phyloP scores from a whole-genome alignment of 257 asterid species.

The Solanum clarkiae region DNA sequence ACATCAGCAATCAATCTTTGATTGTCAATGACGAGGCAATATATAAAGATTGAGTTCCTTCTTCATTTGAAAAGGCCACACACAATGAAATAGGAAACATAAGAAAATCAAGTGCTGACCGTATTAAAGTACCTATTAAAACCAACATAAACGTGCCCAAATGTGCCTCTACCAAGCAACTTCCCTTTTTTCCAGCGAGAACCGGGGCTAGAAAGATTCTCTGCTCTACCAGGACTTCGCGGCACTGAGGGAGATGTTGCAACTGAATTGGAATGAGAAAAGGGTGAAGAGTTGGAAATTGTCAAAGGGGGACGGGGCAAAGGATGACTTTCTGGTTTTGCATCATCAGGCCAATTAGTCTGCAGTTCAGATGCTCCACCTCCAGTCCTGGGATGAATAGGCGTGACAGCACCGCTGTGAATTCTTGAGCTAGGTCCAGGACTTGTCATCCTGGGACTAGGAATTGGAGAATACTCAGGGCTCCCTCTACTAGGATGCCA shows the following conservation, averaged over 20 bases:
- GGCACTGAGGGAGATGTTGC: constrained; percentile 84
- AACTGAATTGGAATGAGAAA: constrained; percentile 80
- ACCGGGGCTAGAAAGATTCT: constrained; percentile 71
- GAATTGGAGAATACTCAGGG: constrained; percentile 87
- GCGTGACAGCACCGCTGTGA: constrained; percentile 96
- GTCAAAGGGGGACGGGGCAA: constrained; percentile 81
- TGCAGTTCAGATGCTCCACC: constrained; percentile 60
- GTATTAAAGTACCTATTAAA: constrained; percentile 49
- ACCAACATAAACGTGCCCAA: constrained; percentile 60
- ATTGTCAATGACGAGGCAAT: neutral
- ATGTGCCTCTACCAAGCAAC: constrained; percentile 44
- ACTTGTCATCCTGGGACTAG: constrained; percentile 92
- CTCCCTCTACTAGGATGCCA: constrained; percentile 94
- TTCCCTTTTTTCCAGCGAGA: constrained; percentile 96
- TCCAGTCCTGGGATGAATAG: constrained; percentile 89
- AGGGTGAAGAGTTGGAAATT: constrained; percentile 48
- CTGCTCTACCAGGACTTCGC: constrained; percentile 95
- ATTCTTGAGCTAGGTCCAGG: constrained; percentile 97
- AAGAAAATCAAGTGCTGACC: neutral
- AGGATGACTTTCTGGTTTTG: constrained; percentile 73
- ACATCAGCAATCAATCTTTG: neutral
- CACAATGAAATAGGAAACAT: neutral
- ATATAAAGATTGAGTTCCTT: neutral
- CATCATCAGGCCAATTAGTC: constrained; percentile 70
- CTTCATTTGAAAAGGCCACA: neutral